phyloP scores from a whole-genome alignment of 805 yeast species.

The Candida succiphila region DNA sequence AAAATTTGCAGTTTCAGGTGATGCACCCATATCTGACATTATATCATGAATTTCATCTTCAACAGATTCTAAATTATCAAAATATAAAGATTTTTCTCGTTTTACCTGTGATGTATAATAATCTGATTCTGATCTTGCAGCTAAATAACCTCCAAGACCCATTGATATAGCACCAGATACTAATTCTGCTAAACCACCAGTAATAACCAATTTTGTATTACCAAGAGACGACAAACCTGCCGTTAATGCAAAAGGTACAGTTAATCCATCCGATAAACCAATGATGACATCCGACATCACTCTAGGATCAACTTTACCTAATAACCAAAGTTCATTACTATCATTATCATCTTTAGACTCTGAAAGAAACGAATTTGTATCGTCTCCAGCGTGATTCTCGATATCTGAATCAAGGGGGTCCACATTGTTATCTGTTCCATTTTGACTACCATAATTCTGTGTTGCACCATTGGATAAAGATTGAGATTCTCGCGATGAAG shows the following conservation, averaged over 20 bases:
- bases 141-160: constrained; percentile 96
- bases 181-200: constrained; percentile 97
- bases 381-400: neutral
- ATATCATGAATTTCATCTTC: constrained; percentile 78
- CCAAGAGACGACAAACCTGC: constrained; percentile 93
- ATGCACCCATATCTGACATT: constrained; percentile 61
- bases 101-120: constrained; percentile 64
- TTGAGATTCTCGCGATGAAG: neutral
- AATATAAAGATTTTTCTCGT: constrained; percentile 58
- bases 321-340: constrained; percentile 12
- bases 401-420: too few relatives aligned
- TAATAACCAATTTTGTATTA: constrained; percentile 79
- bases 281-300: constrained; percentile 89
- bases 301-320: constrained; percentile 70
- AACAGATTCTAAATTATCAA: constrained; percentile 51
- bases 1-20: constrained; percentile 61
- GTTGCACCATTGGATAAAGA: neutral
- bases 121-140: constrained; percentile 83
- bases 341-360: neutral
- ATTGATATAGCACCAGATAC: constrained; percentile 95
- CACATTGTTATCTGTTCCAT: neutral
- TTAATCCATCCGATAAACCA: constrained; percentile 90
- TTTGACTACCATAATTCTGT: neutral
- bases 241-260: constrained; percentile 97
- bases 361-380: neutral